Base-by-base conservation (phyloP, 208 protist genomes). In the Trypanosoma congolense region DNA sequence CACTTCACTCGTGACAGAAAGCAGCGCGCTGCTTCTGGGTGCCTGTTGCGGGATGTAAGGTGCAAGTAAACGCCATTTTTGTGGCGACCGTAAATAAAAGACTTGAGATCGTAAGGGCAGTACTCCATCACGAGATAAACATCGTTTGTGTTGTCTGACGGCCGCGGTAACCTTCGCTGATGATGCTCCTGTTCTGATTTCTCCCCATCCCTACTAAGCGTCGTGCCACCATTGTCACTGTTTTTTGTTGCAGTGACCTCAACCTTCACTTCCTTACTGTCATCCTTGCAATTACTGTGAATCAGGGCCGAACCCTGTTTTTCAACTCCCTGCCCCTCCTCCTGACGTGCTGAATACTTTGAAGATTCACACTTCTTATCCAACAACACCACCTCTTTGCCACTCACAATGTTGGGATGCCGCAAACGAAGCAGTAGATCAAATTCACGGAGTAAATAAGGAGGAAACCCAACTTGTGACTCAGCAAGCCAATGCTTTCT, bases 101-200 rank as follows among this genome's bases (percentile, higher is more conserved):
- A 67, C 29, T 73, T 77, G 18, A 95, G 65, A 59, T 95, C 81
- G 28, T 76, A 79, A 2, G 77, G 75, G 38, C 81, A 91, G 62
- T 79, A 83, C 24, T 92, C 77, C 87, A 95, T 95, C 1, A 92
- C 82, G 2, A 95, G 56, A 57, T 86, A 92, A 4, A 92, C 75
- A 55, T 87, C 80, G 25, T 74, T 70, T 40, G 67, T 51, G 19
- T 59, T 65, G 18, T 74, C 62, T 9, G 54, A 38, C 21, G 56
- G 48, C n/a, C 52, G 52, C 5, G 18, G 30, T 10, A 19, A 16
- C 8, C n/a, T 14, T 18, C 4, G 16, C 5, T 40, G 36, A n/a
- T 9, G 19, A 9, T 25, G 40, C 43, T 54, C 45, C 16, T n/a
- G 19, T 30, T 41, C 25, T 58, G n/a, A 16, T 42, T 54, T 57